Evolutionary conservation across 2,329 filamentous ascomycete species (phyloP).

Genomic region (Niveomyces coronatus): DNA sequence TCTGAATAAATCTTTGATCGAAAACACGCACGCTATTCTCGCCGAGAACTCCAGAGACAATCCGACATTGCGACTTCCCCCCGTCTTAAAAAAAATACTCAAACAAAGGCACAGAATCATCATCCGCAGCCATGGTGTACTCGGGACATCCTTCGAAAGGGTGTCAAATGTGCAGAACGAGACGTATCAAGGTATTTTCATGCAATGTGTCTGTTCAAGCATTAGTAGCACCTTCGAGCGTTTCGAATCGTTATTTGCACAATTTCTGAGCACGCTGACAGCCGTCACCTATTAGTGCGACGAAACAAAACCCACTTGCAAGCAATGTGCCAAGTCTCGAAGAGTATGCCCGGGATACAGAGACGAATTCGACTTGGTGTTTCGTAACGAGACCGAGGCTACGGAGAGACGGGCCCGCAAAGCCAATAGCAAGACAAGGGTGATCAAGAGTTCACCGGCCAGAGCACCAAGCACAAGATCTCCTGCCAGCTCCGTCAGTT

Average conservation of each 20-base stretch:
- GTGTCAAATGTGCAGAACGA: conserved; percentile 64
- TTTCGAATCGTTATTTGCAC: background rate
- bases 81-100: too few species aligned
- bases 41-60: too few species aligned
- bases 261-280: too few species aligned
- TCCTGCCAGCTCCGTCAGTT: conserved; percentile 11
- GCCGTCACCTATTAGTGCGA: too few species aligned
- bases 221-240: background rate
- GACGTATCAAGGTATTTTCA: conserved; percentile 57
- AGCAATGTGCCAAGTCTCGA: conserved; percentile 53
- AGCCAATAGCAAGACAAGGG: conserved; percentile 37
- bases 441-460: conserved; percentile 21
- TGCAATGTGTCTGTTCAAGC: background rate
- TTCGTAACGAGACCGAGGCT: conserved; percentile 61
- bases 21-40: too few species aligned
- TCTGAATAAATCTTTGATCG: too few species aligned
- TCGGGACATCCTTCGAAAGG: conserved; percentile 56
- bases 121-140: conserved; percentile 44
- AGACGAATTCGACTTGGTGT: conserved; percentile 62
- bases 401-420: conserved; percentile 53
- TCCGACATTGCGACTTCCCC: too few species aligned
- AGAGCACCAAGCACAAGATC: background rate
- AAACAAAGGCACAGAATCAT: too few species aligned
- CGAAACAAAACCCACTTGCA: conserved; percentile 55
- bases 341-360: conserved; percentile 57